These are phyloP conservation scores for Datura wrightii DNA, from an alignment of 257 asterid genomes.

Conservation along the genomic window DNA sequence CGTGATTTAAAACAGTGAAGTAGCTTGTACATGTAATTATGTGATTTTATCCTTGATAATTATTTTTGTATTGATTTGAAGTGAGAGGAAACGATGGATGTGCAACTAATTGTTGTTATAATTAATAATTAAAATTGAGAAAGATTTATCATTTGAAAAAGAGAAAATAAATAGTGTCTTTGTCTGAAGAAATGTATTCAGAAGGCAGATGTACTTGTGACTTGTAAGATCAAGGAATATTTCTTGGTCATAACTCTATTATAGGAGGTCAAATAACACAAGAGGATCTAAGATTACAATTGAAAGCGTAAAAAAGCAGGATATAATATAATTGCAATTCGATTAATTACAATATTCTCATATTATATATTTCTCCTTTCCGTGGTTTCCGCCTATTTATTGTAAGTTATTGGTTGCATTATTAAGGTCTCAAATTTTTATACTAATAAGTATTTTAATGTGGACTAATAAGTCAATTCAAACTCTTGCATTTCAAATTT, in stretches of 20 bases:
- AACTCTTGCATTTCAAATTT: conserved; percentile 25
- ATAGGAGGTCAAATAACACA: neutral
- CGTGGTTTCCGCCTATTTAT: neutral
- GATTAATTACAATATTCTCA: neutral
- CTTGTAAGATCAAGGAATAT: neutral
- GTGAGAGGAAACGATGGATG: too few relatives aligned
- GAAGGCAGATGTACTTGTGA: too few relatives aligned
- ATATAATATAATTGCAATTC: neutral
- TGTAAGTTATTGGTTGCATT: neutral
- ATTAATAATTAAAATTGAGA: too few relatives aligned
- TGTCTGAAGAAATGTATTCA: too few relatives aligned
- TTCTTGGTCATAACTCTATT: neutral
- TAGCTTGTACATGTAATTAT: too few relatives aligned
- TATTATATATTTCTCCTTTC: neutral
- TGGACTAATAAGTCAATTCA: conserved; percentile 21
- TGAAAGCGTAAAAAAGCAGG: neutral
- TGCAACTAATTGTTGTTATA: too few relatives aligned
- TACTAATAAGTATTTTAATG: neutral
- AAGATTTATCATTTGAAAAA: too few relatives aligned
- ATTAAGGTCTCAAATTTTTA: neutral
- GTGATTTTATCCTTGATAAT: too few relatives aligned
- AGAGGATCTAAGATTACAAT: neutral
- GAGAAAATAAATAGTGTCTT: too few relatives aligned
- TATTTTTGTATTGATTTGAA: too few relatives aligned
- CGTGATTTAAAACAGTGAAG: too few relatives aligned